Percentiles rank a stretch among this genome's conserved stretches.
phyloP scores from a whole-genome alignment of 164 flowering plant genomes.

The Saururus chinensis region DNA sequence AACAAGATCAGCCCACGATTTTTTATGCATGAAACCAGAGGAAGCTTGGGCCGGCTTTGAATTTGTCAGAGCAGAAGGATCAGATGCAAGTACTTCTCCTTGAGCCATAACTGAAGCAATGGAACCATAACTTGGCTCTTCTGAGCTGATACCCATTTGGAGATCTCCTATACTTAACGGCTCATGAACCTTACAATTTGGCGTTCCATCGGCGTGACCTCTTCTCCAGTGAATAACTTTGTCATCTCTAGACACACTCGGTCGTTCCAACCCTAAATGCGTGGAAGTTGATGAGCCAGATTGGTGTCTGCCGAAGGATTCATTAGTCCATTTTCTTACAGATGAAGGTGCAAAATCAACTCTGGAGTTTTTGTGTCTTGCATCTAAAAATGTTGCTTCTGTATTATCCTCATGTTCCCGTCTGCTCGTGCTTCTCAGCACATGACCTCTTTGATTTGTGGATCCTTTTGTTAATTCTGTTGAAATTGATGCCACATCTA shows the following conservation, averaged over 20 bases:
- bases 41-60: background rate
- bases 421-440: background rate
- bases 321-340: background rate
- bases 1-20: conserved; percentile 3
- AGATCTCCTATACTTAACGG: no score
- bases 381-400: conserved; percentile 2
- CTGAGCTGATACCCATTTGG: no score
- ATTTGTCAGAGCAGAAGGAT: background rate
- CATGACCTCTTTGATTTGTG: background rate
- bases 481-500: no score
- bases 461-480: background rate
- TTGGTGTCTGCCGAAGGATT: background rate
- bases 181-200: no score
- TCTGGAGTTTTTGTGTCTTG: background rate
- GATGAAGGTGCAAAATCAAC: background rate
- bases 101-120: background rate
- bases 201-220: background rate
- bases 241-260: background rate
- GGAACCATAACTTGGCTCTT: background rate
- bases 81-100: background rate
- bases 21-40: conserved; percentile 10
- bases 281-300: background rate
- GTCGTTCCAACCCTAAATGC: no score
- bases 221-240: background rate
- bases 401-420: background rate